Percentiles rank a stretch among this genome's conserved stretches.
Evolutionary conservation across 805 yeast genomes (phyloP).

Genomic region (Saccharomycopsis fodiens): DNA sequence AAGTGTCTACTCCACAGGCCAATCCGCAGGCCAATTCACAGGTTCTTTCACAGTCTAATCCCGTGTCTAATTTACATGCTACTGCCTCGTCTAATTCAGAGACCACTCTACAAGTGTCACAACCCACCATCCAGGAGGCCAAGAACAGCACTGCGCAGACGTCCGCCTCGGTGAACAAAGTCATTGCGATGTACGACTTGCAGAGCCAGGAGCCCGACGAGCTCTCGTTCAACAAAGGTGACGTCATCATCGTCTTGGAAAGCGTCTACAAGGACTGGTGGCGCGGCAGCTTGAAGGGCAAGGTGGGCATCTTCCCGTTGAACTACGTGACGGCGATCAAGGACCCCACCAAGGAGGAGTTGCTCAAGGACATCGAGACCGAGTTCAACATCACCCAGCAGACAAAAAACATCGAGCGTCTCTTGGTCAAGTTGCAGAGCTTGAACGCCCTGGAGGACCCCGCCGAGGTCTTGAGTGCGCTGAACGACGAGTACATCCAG

Average conservation of each 20-base stretch:
- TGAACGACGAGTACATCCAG: slow-evolving; percentile 61
- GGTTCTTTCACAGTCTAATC: too few species aligned
- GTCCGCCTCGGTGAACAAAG: slow-evolving; percentile 45
- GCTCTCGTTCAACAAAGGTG: slow-evolving; percentile 79
- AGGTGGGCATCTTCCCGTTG: slow-evolving; percentile 82
- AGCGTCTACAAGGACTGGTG: slow-evolving; percentile 93
- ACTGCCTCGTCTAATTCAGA: not conserved
- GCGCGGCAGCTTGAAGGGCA: slow-evolving; percentile 78
- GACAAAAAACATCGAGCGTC: slow-evolving; percentile 56
- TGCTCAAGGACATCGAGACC: slow-evolving; percentile 39
- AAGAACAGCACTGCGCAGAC: slow-evolving; percentile 24
- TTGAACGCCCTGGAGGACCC: slow-evolving; percentile 28
- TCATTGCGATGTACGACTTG: slow-evolving; percentile 79
- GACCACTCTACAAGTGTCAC: not conserved
- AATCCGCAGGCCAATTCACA: too few species aligned
- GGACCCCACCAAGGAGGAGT: slow-evolving; percentile 55
- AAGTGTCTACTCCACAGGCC: not conserved
- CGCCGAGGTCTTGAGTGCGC: slow-evolving; percentile 26
- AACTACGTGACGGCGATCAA: slow-evolving; percentile 81
- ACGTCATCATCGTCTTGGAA: slow-evolving; percentile 79
- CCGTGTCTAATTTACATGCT: too few species aligned
- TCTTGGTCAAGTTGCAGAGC: slow-evolving; percentile 43
- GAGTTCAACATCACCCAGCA: slow-evolving; percentile 50
- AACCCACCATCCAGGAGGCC: slow-evolving; percentile 13
- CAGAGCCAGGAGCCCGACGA: slow-evolving; percentile 78